Conservation (phyloP, 176 grass and related monocot genomes). For the Bonia amplexicaulis region DNA sequence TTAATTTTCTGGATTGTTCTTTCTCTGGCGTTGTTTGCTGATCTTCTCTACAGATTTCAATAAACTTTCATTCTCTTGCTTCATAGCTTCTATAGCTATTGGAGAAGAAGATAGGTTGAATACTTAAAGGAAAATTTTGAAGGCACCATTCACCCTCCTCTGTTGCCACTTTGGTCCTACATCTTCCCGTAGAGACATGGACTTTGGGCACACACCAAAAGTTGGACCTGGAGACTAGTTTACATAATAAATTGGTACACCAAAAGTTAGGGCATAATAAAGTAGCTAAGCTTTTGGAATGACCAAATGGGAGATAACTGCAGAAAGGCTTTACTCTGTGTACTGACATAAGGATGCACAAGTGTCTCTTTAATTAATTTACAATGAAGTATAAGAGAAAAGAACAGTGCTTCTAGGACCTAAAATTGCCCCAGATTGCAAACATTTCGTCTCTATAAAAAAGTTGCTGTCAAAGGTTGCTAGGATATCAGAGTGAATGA, state of each 20-base stretch:
- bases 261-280: conserved; percentile 21
- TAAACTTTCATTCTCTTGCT: too few species aligned
- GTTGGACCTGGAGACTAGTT: conserved; percentile 27
- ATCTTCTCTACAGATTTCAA: too few species aligned
- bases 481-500: background rate
- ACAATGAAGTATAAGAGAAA: background rate
- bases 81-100: too few species aligned
- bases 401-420: background rate
- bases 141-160: too few species aligned
- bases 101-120: too few species aligned
- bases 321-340: background rate
- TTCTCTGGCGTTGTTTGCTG: too few species aligned
- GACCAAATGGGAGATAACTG: background rate
- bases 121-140: too few species aligned
- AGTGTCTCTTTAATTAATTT: background rate
- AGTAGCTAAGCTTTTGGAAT: conserved; percentile 14
- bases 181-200: conserved; percentile 16
- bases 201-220: conserved; percentile 19
- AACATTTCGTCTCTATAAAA: background rate
- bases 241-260: conserved; percentile 16
- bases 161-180: too few species aligned
- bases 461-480: background rate
- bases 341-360: background rate
- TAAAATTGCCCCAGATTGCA: background rate
- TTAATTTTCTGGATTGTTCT: too few species aligned